Evolutionary conservation across 345 rosid species (phyloP), one percentile per base, ranked within the genome.

Genomic region (Eucalyptus brandiana): DNA sequence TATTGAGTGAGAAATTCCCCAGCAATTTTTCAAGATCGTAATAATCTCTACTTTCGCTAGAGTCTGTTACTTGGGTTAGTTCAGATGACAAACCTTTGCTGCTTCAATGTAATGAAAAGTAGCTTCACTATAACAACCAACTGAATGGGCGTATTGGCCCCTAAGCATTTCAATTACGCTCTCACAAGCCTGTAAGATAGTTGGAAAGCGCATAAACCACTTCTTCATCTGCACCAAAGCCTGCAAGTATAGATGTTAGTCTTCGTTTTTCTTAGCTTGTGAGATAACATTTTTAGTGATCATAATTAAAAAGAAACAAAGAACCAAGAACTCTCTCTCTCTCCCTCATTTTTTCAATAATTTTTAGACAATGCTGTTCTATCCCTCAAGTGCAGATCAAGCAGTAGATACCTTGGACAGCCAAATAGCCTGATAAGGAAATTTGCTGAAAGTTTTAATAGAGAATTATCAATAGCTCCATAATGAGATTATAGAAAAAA

Each of bases 91-190:
- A 89, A 97, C 99, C 96, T 98, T 97, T 89, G 97, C 95, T 37
- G 97, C 99, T 94, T 95, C 99, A 44, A 96, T 91, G 92, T 91
- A 97, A 94, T 98, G 99, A 94, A 96, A 98, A 91, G 97, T 96
- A 86, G 99, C 99, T 93, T 97, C 99, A 91, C 90, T 90, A 88
- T 97, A 96, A 93, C 99, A 98, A 90, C 99, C 98, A 93, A 97
- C 97, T 90, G 97, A 95, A 92, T 98, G 99, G 87, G 99, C 96
- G 91, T 97, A 98, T 90, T 98, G 99, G 86, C 99, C 99, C 88
- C 99, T 96, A 26, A 98, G 99, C 99, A 97, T 95, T 96, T 98
- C 97, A 91, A 98, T 96, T 72, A 94, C 90, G 90, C 97, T 93
- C 96, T 97, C 99, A 89, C 94, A 96, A 49, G 96, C 97, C 92